These are phyloP conservation scores for Hypomyces perniciosus DNA, from an alignment of 2,329 filamentous ascomycete genomes.

Conservation along the genomic window DNA sequence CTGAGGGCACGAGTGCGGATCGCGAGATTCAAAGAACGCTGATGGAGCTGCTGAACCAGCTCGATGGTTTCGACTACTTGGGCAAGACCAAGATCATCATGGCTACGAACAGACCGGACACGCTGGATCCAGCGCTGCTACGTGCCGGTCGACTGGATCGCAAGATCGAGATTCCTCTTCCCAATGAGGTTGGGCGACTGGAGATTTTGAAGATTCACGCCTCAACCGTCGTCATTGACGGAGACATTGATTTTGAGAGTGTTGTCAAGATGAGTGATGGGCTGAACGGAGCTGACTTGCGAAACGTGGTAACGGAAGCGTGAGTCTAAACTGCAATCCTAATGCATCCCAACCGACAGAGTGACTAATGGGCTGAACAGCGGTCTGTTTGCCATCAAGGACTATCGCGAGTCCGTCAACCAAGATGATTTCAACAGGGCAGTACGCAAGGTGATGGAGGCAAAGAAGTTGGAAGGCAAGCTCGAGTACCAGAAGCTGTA, in stretches of 20 bases:
- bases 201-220: constrained; percentile 99
- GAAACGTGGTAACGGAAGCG: constrained; percentile 98
- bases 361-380: constrained; percentile 36
- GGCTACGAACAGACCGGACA: constrained; percentile 97
- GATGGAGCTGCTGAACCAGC: constrained; percentile 97
- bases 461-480: constrained; percentile 98
- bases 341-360: constrained; percentile 4
- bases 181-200: constrained; percentile 91
- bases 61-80: constrained; percentile 98
- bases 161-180: constrained; percentile 96
- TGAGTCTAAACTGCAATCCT: constrained; percentile 44
- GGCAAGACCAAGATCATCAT: constrained; percentile 99
- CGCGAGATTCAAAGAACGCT: constrained; percentile 96
- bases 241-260: constrained; percentile 97
- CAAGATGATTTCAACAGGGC: constrained; percentile 99
- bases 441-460: constrained; percentile 91
- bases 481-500: constrained; percentile 95
- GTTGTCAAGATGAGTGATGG: constrained; percentile 99
- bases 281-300: constrained; percentile 91
- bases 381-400: constrained; percentile 96
- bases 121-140: constrained; percentile 85
- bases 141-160: constrained; percentile 90
- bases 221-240: constrained; percentile 76
- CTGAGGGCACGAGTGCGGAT: constrained; percentile 94
- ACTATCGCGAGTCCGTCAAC: constrained; percentile 91